Conservation (phyloP, 1,284 basidiomycete genomes). For the Puccinia triticina region DNA sequence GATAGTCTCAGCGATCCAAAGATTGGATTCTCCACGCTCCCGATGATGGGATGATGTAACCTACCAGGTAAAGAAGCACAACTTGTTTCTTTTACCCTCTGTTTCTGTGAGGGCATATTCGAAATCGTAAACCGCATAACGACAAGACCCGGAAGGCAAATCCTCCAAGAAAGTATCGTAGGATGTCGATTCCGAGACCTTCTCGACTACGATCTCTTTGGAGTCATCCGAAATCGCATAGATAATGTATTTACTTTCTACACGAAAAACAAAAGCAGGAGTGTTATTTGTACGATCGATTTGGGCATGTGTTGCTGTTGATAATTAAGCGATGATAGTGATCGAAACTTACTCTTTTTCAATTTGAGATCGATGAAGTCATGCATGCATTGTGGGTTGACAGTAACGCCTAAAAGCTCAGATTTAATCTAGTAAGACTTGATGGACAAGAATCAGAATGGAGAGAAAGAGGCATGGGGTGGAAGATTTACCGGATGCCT, state of each 20-base stretch:
- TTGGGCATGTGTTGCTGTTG: neutral
- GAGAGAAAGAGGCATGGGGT: neutral
- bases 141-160: conserved; percentile 75
- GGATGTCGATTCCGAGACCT: conserved; percentile 64
- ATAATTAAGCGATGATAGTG: neutral
- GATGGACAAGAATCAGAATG: neutral
- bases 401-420: conserved; percentile 74
- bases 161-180: conserved; percentile 79
- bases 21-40: neutral
- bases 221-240: conserved; percentile 71
- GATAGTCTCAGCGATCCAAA: neutral
- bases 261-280: neutral
- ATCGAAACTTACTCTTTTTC: conserved; percentile 66
- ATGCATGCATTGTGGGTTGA: conserved; percentile 68
- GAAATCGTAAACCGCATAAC: conserved; percentile 92
- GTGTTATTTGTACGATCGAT: neutral
- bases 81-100: conserved; percentile 85
- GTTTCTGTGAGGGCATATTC: conserved; percentile 72
- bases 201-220: conserved; percentile 76
- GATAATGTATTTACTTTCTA: conserved; percentile 79
- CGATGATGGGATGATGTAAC: conserved; percentile 54
- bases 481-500: conserved; percentile 11
- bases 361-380: conserved; percentile 78
- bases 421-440: neutral
- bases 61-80: conserved; percentile 80